Conservation (phyloP, 1,284 basidiomycete genomes). For the Pseudozyma thailandica region DNA sequence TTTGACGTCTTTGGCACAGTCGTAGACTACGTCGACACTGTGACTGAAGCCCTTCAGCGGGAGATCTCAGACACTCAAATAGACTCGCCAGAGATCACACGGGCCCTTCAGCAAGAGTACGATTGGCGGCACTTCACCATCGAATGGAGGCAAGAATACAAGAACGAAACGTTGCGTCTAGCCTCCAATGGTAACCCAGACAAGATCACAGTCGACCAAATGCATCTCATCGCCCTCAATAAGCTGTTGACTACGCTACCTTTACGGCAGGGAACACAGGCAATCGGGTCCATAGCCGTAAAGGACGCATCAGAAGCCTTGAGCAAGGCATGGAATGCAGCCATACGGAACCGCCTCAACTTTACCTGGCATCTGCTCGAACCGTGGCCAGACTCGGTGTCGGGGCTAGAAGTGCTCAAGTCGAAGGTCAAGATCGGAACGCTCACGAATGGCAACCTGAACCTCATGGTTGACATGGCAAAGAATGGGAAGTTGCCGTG, state of each 20-base stretch:
- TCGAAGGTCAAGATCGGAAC: slow-evolving; percentile 21
- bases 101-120: slow-evolving; percentile 17
- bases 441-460: slow-evolving; percentile 35
- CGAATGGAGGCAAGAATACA: slow-evolving; percentile 30
- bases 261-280: neutral
- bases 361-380: slow-evolving; percentile 33
- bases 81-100: neutral
- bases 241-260: slow-evolving; percentile 22
- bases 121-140: slow-evolving; percentile 39
- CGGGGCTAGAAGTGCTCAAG: slow-evolving; percentile 7
- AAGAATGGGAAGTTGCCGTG: slow-evolving; percentile 23
- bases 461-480: slow-evolving; percentile 42
- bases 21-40: slow-evolving; percentile 34
- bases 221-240: slow-evolving; percentile 29
- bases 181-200: slow-evolving; percentile 28
- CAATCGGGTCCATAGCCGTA: neutral
- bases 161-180: slow-evolving; percentile 20
- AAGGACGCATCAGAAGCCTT: slow-evolving; percentile 13
- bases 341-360: slow-evolving; percentile 23
- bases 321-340: slow-evolving; percentile 16
- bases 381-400: slow-evolving; percentile 32
- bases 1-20: slow-evolving; percentile 46
- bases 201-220: slow-evolving; percentile 39
- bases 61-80: slow-evolving; percentile 13
- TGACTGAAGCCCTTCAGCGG: slow-evolving; percentile 22